These are phyloP conservation scores for Pythium diclinum DNA, from an alignment of 352 stramenopile genomes.

Conservation along the genomic window DNA sequence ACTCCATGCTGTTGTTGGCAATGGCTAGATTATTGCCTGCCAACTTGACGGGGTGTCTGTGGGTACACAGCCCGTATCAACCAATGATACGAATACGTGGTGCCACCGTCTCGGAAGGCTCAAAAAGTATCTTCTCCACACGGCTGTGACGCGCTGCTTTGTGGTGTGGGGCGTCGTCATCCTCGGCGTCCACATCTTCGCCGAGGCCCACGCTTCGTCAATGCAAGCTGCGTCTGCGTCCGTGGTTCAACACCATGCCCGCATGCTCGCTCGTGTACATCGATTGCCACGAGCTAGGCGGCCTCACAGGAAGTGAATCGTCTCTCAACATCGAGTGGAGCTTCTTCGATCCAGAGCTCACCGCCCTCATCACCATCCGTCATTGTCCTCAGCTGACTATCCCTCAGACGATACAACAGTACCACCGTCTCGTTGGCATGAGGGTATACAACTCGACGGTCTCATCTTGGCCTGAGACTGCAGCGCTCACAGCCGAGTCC, in stretches of 20 bases:
- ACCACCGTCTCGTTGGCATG: background rate
- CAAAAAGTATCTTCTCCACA: too few relatives aligned
- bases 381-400: conserved; percentile 11
- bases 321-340: background rate
- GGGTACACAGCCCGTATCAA: too few relatives aligned
- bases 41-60: too few relatives aligned
- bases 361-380: conserved; percentile 3
- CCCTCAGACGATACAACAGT: background rate
- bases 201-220: background rate
- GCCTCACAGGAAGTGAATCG: background rate
- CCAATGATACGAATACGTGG: too few relatives aligned
- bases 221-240: background rate
- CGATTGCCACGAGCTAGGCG: conserved; percentile 1
- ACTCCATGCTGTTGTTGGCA: too few relatives aligned
- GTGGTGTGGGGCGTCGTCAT: conserved; percentile 1
- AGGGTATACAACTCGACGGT: conserved; percentile 23
- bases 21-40: too few relatives aligned
- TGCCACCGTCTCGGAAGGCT: too few relatives aligned
- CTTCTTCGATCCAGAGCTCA: background rate
- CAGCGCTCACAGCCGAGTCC: background rate
- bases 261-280: conserved; percentile 11
- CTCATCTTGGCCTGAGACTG: background rate
- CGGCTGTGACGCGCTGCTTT: background rate
- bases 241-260: background rate
- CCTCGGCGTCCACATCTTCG: background rate